These are phyloP conservation scores for Candida tetrigidarum DNA, from an alignment of 1,139 yeast species.

Conservation along the genomic window DNA sequence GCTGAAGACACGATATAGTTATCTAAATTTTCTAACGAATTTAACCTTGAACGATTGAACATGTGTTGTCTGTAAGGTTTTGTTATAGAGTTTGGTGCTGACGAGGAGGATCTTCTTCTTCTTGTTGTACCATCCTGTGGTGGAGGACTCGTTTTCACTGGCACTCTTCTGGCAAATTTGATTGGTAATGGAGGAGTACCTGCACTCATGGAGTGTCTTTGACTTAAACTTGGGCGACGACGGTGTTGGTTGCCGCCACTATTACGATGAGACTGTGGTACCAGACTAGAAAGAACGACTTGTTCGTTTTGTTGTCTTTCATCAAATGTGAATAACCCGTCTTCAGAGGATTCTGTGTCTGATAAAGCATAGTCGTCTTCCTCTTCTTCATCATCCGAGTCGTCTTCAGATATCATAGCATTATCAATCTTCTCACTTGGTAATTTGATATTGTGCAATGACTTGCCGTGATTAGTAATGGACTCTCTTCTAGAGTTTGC, in stretches of 20 bases:
- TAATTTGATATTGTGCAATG: slow-evolving; percentile 49
- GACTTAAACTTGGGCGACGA: slow-evolving; percentile 3
- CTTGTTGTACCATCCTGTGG: slow-evolving; percentile 20
- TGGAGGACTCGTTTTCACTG: slow-evolving; percentile 47
- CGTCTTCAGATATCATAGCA: slow-evolving; percentile 51
- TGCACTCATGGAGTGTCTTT: slow-evolving; percentile 1
- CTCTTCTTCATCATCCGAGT: slow-evolving; percentile 29
- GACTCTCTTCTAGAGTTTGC: slow-evolving; percentile 50
- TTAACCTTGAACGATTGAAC: slow-evolving; percentile 44
- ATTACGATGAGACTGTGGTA: slow-evolving; percentile 1
- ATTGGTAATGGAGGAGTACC: slow-evolving; percentile 35
- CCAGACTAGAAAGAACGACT: background rate
- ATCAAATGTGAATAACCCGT: slow-evolving; percentile 48
- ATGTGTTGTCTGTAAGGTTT: slow-evolving; percentile 31
- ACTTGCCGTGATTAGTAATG: slow-evolving; percentile 51
- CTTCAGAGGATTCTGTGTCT: slow-evolving; percentile 16
- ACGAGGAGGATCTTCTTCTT: slow-evolving; percentile 14
- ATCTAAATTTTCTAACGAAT: slow-evolving; percentile 48
- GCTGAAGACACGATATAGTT: slow-evolving; percentile 47
- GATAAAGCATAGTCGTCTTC: slow-evolving; percentile 27
- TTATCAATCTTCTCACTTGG: slow-evolving; percentile 40
- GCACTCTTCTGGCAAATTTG: slow-evolving; percentile 50
- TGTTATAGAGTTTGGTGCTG: slow-evolving; percentile 18
- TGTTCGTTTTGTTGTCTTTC: slow-evolving; percentile 25
- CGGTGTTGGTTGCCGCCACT: slow-evolving; percentile 1